Conservation (phyloP, 2,329 filamentous ascomycete genomes). For the Exophiala viscosa region DNA sequence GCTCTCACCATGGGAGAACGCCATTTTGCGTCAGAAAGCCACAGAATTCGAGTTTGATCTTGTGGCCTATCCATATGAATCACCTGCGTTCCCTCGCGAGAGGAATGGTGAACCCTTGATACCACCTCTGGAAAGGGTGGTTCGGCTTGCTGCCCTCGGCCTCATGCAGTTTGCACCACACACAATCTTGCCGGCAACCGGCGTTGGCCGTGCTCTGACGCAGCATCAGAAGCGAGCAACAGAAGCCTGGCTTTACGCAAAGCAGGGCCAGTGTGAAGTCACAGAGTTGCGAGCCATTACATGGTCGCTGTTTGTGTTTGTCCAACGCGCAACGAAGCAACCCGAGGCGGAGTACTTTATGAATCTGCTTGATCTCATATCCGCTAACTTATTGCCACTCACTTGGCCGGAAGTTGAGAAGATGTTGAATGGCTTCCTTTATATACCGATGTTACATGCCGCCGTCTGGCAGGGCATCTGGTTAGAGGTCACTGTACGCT, state of each 20-base stretch:
- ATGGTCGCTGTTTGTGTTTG: conserved; percentile 30
- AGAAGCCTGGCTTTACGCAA: conserved; percentile 11
- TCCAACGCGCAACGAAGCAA: conserved; percentile 16
- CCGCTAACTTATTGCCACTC: conserved; percentile 4
- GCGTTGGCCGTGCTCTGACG: conserved; percentile 23
- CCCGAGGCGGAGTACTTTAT: conserved; percentile 17
- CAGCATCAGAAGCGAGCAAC: conserved; percentile 20
- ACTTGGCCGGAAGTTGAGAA: conserved; percentile 20
- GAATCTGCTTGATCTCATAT: conserved; percentile 3
- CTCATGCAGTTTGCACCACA: conserved; percentile 17
- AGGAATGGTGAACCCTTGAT: conserved; percentile 13
- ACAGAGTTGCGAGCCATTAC: conserved; percentile 18
- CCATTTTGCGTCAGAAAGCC: conserved; percentile 34
- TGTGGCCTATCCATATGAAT: conserved; percentile 35
- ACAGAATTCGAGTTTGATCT: conserved; percentile 39
- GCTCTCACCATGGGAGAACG: conserved; percentile 31
- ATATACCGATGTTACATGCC: conserved; percentile 16
- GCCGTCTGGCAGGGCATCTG: conserved; percentile 17
- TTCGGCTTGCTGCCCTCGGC: conserved; percentile 22
- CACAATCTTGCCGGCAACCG: conserved; percentile 18
- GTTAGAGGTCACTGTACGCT: conserved; percentile 1
- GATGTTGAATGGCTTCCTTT: conserved; percentile 15
- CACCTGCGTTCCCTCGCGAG: conserved; percentile 3
- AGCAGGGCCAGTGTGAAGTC: not conserved
- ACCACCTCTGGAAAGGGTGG: conserved; percentile 18